A percentile compares a stretch with the other conserved stretches of the same genome.
Conservation (phyloP, 352 stramenopile genomes). For the Thraustochytrium striatum region DNA sequence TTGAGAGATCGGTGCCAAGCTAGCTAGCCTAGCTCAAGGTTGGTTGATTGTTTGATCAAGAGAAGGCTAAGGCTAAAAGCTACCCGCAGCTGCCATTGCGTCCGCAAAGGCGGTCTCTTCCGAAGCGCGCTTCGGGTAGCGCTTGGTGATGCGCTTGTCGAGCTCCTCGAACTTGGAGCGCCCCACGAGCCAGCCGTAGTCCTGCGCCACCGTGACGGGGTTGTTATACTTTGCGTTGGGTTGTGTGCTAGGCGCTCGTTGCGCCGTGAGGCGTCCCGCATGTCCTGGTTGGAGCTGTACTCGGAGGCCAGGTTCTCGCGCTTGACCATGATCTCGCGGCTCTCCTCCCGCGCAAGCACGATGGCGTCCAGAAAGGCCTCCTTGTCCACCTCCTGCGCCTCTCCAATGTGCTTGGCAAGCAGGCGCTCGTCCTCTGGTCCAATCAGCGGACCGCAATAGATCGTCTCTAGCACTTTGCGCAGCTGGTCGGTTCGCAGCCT, state of each 20-base stretch:
- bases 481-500: neutral
- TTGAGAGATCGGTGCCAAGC: too few relatives aligned
- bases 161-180: conserved; percentile 14
- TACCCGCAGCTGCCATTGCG: conserved; percentile 26
- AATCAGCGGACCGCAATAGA: conserved; percentile 24
- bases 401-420: neutral
- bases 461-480: neutral
- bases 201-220: neutral
- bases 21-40: too few relatives aligned
- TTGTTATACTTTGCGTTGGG: conserved; percentile 19
- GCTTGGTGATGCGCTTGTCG: conserved; percentile 1
- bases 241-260: conserved; percentile 17
- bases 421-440: neutral
- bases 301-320: neutral
- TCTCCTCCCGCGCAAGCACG: neutral
- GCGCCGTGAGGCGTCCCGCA: neutral
- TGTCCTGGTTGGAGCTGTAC: neutral
- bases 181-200: conserved; percentile 13
- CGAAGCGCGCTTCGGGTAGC: conserved; percentile 19
- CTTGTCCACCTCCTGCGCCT: neutral
- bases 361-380: neutral
- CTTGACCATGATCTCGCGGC: neutral
- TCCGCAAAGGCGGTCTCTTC: conserved; percentile 27
- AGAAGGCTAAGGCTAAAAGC: neutral
- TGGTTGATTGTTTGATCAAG: too few relatives aligned